These are phyloP conservation scores for Metschnikowia bowlesiae DNA, from an alignment of 805 yeast species.

Conservation along the genomic window DNA sequence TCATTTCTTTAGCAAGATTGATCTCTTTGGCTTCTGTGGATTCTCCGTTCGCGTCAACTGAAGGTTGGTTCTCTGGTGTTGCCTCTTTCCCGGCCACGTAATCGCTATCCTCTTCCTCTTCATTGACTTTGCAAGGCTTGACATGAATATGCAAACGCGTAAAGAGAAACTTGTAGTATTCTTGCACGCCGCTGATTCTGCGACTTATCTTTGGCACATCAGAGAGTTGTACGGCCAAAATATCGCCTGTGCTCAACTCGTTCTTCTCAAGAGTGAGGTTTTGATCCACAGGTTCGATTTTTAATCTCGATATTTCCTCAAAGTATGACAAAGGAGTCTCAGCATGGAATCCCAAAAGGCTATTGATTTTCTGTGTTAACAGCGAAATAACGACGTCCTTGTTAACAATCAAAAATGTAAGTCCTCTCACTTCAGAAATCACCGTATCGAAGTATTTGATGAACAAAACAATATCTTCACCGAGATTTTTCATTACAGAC, in stretches of 20 bases:
- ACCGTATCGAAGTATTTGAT: slow-evolving; percentile 64
- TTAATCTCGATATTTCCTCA: slow-evolving; percentile 60
- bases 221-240: slow-evolving; percentile 38
- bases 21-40: slow-evolving; percentile 16
- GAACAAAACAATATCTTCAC: slow-evolving; percentile 31
- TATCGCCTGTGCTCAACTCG: slow-evolving; percentile 68
- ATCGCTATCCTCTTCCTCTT: slow-evolving; percentile 48
- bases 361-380: slow-evolving; percentile 38
- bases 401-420: slow-evolving; percentile 54
- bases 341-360: slow-evolving; percentile 37
- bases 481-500: background rate
- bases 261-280: slow-evolving; percentile 45
- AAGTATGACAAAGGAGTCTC: slow-evolving; percentile 35
- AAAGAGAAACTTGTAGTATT: slow-evolving; percentile 51
- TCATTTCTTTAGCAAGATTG: slow-evolving; percentile 17
- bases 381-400: slow-evolving; percentile 43
- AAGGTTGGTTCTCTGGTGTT: slow-evolving; percentile 9
- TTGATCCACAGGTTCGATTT: slow-evolving; percentile 43
- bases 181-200: slow-evolving; percentile 29
- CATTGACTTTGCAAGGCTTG: slow-evolving; percentile 41
- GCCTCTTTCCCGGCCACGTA: slow-evolving; percentile 27
- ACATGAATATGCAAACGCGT: slow-evolving; percentile 60
- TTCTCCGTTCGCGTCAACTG: slow-evolving; percentile 13
- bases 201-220: slow-evolving; percentile 18
- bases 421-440: slow-evolving; percentile 55